Conservation (phyloP, 106 monocot genomes). For the Dioscorea alata region DNA sequence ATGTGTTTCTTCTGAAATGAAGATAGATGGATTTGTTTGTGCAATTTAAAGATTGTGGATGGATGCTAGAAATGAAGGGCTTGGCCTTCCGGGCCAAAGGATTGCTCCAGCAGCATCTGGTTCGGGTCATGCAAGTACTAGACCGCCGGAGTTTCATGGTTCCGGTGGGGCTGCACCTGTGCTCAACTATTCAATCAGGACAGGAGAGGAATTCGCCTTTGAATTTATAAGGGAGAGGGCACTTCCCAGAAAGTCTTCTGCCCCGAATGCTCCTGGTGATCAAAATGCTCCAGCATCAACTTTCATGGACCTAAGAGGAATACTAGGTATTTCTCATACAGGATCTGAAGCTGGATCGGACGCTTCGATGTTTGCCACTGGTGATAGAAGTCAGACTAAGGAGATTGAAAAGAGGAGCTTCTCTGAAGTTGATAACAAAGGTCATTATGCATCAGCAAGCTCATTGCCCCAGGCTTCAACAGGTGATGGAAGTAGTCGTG, state of each 20-base stretch:
- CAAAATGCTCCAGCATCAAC: constrained; percentile 23
- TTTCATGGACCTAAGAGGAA: constrained; percentile 48
- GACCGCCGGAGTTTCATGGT: constrained; percentile 25
- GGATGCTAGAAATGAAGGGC: constrained; percentile 36
- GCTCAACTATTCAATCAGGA: constrained; percentile 79
- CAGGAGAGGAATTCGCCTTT: constrained; percentile 86
- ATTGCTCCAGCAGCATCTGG: constrained; percentile 26
- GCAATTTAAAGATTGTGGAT: constrained; percentile 1
- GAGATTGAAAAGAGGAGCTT: constrained; percentile 36
- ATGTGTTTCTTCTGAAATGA: too few relatives aligned
- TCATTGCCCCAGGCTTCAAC: constrained; percentile 29
- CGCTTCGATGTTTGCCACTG: constrained; percentile 19
- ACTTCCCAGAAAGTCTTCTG: constrained; percentile 34
- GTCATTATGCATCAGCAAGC: constrained; percentile 28
- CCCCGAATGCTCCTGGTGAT: constrained; percentile 36
- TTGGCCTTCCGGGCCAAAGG: constrained; percentile 37
- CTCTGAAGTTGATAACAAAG: constrained; percentile 30
- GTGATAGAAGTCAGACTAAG: constrained; percentile 28
- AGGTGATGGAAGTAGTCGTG: constrained; percentile 45
- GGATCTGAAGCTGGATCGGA: constrained; percentile 44
- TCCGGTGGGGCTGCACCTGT: constrained; percentile 33
- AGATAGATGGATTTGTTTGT: too few relatives aligned
- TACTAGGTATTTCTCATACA: constrained; percentile 29
- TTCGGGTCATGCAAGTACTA: constrained; percentile 26
- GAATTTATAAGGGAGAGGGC: constrained; percentile 81